These are phyloP conservation scores for Trichoderma cornu-damae DNA, from an alignment of 2,329 filamentous ascomycete species.

Conservation along the genomic window DNA sequence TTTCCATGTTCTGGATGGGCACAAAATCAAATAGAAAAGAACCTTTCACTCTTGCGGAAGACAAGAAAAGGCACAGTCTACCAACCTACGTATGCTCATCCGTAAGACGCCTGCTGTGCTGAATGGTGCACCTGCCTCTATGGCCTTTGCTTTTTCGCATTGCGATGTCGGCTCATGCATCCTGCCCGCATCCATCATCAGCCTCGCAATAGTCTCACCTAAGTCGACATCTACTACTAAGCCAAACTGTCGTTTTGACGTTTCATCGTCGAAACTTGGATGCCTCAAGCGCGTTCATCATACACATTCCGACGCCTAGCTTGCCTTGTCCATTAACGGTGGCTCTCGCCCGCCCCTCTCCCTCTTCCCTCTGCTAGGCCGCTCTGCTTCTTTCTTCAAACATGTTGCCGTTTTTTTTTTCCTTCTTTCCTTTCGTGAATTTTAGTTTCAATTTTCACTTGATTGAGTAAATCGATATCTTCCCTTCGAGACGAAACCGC, in stretches of 20 bases:
- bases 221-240: slow-evolving; percentile 10
- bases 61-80: not conserved
- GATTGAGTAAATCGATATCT: not conserved
- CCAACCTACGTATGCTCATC: not conserved
- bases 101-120: not conserved
- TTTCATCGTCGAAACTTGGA: not conserved
- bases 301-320: not conserved
- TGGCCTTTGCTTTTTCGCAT: not conserved
- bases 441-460: not conserved
- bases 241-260: not conserved
- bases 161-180: not conserved
- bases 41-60: too few species aligned
- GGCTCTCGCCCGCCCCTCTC: not conserved
- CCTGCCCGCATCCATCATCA: not conserved
- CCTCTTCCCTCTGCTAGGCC: not conserved
- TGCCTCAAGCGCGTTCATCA: not conserved
- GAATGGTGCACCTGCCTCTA: not conserved
- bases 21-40: not conserved
- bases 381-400: not conserved
- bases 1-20: not conserved
- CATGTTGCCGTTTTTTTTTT: not conserved
- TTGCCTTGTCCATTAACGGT: not conserved
- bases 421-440: not conserved
- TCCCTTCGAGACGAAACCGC: not conserved
- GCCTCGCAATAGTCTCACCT: not conserved